Conservation (phyloP, 768 basidiomycete species). For the Boletus sp. region DNA sequence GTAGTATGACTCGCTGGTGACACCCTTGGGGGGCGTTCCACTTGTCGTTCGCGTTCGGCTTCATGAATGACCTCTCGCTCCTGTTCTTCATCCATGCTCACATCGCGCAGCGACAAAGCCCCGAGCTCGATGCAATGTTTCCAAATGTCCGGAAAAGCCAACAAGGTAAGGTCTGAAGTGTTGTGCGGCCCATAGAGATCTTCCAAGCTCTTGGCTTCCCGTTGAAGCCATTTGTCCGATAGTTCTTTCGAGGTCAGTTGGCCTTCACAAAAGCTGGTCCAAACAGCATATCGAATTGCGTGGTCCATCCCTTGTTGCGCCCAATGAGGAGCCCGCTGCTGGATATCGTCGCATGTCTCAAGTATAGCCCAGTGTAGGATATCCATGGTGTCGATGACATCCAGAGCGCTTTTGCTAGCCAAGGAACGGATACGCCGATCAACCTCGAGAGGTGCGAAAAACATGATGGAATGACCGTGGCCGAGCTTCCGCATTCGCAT, state of each 20-base stretch:
- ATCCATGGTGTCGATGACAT: slow-evolving; percentile 27
- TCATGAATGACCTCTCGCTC: slow-evolving; percentile 46
- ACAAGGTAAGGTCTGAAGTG: slow-evolving; percentile 5
- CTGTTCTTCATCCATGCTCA: slow-evolving; percentile 44
- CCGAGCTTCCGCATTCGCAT: slow-evolving; percentile 53
- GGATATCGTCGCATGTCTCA: slow-evolving; percentile 42
- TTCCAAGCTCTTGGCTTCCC: slow-evolving; percentile 37
- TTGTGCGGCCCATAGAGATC: slow-evolving; percentile 30
- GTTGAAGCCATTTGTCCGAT: slow-evolving; percentile 37
- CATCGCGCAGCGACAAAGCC: slow-evolving; percentile 15
- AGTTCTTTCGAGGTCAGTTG: slow-evolving; percentile 1
- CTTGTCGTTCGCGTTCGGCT: slow-evolving; percentile 38
- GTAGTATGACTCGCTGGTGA: slow-evolving; percentile 17
- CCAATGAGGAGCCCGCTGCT: slow-evolving; percentile 41
- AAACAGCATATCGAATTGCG: slow-evolving; percentile 23
- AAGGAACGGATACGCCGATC: slow-evolving; percentile 34
- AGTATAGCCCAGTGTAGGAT: slow-evolving; percentile 46
- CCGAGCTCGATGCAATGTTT: slow-evolving; percentile 32
- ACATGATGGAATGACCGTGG: slow-evolving; percentile 42
- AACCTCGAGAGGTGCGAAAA: slow-evolving; percentile 44
- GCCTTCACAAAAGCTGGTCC: slow-evolving; percentile 12
- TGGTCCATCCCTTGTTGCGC: slow-evolving; percentile 41
- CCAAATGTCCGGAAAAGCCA: slow-evolving; percentile 17
- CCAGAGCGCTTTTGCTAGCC: slow-evolving; percentile 5
- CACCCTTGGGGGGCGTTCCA: slow-evolving; percentile 34